Evolutionary conservation across 352 stramenopile species (phyloP).

Genomic region (Phytophthora quininea): DNA sequence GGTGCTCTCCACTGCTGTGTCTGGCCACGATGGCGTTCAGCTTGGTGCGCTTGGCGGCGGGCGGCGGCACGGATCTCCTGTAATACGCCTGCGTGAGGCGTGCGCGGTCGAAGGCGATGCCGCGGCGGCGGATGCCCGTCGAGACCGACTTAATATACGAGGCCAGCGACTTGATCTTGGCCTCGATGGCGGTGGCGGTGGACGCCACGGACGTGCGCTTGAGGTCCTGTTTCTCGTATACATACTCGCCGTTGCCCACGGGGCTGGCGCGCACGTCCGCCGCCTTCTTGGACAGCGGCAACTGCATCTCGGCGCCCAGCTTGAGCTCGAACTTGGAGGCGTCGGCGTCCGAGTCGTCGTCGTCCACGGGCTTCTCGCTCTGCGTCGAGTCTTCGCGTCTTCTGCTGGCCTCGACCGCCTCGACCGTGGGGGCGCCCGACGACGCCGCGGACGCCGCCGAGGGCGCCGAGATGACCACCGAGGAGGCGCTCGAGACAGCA

Average conservation of each 20-base stretch:
- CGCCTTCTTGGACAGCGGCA: conserved; percentile 29
- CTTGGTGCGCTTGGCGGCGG: conserved; percentile 45
- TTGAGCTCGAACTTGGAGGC: conserved; percentile 50
- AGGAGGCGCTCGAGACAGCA: conserved; percentile 25
- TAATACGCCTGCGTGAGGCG: conserved; percentile 53
- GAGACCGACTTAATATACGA: conserved; percentile 57
- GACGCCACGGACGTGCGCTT: conserved; percentile 18
- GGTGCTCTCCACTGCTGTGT: conserved; percentile 51
- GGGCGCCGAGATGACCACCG: conserved; percentile 16
- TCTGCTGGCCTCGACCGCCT: conserved; percentile 1
- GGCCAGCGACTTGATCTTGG: conserved; percentile 49
- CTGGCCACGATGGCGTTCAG: conserved; percentile 48
- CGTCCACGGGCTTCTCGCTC: conserved; percentile 22
- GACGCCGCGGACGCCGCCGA: conserved; percentile 21
- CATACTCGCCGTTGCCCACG: conserved; percentile 23
- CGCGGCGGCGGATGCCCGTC: conserved; percentile 39
- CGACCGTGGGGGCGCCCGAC: conserved; percentile 18
- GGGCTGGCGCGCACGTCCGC: conserved; percentile 34
- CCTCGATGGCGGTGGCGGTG: conserved; percentile 30
- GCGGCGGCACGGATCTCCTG: conserved; percentile 44
- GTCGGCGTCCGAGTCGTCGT: conserved; percentile 21
- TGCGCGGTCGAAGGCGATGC: conserved; percentile 41
- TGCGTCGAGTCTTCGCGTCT: conserved; percentile 30
- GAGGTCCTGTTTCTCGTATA: conserved; percentile 32
- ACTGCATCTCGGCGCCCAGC: conserved; percentile 36